Percentiles rank a stretch among this genome's conserved stretches.
These are phyloP conservation scores for Phytophthora macrochlamydospora DNA, from an alignment of 352 stramenopile species.

Conservation along the genomic window DNA sequence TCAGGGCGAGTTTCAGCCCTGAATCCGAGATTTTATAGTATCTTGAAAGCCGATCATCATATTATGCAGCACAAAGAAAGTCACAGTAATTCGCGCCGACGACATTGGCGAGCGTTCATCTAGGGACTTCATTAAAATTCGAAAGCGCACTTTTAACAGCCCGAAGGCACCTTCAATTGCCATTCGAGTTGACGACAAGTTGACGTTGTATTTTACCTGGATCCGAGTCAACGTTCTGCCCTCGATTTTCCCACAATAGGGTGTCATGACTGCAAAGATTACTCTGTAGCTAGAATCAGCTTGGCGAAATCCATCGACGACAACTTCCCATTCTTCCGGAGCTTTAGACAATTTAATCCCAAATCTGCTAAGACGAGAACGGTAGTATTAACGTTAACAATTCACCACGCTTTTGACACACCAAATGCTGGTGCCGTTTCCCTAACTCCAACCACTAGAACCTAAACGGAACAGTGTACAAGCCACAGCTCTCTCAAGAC, in stretches of 20 bases:
- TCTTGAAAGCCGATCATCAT: slow-evolving; percentile 14
- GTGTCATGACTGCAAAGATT: slow-evolving; percentile 7
- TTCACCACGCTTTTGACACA: slow-evolving; percentile 17
- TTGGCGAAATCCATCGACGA: slow-evolving; percentile 1
- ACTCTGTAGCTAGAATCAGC: slow-evolving; percentile 9
- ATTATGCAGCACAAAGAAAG: slow-evolving; percentile 15
- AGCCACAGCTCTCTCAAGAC: slow-evolving; percentile 14
- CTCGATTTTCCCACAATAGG: slow-evolving; percentile 5
- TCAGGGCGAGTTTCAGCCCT: slow-evolving; percentile 4
- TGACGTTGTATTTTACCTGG: slow-evolving; percentile 11
- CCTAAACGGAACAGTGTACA: slow-evolving; percentile 18
- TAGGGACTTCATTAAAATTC: slow-evolving; percentile 15
- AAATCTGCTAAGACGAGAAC: slow-evolving; percentile 4
- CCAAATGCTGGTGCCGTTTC: slow-evolving; percentile 11
- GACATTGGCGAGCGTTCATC: slow-evolving; percentile 3
- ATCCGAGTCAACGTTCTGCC: background rate
- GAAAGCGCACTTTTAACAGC: slow-evolving; percentile 12
- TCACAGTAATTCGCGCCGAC: slow-evolving; percentile 6
- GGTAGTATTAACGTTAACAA: slow-evolving; percentile 12
- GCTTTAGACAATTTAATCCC: slow-evolving; percentile 2
- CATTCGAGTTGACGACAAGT: slow-evolving; percentile 11
- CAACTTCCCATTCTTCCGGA: background rate
- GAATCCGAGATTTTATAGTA: background rate
- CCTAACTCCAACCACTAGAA: slow-evolving; percentile 11
- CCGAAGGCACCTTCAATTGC: slow-evolving; percentile 16